Base-by-base conservation (phyloP, 2,329 filamentous ascomycete species). In the Chaetomiaceae sp. region DNA sequence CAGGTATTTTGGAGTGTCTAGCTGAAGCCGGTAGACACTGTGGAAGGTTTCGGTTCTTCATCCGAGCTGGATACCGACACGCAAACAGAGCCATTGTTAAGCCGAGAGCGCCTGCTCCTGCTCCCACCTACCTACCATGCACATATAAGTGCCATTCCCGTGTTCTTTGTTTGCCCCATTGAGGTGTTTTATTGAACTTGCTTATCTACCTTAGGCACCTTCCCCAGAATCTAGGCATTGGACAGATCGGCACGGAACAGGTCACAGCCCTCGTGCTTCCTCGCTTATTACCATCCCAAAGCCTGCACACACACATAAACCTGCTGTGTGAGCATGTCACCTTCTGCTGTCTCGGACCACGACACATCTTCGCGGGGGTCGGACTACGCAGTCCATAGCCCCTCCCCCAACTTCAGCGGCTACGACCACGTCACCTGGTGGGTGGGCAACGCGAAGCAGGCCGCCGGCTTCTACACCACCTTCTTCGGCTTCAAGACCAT, bases 391-490 rank as follows among this genome's bases (percentile, higher is more conserved):
- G 70, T 79, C 38, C 72, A 76, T 58, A 68, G 61, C 40, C 73
- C 58, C 58, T 24, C 45, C 51, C 67, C 65, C 58, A 76, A 74
- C 62, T 90, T 95, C 71, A 79, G 80, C 51, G 89, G 88, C 62
- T 96, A 95, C 65, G 88, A 95, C 68, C 87, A 95, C 67, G 79
- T 95, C 47, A 90, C 88, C 57, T 96, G 90, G 90, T 95, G 88
- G 72, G 91, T 96, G 24, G 89, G 90, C 63, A 97, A 97, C 64
- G 90, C 91, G 58, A 96, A 96, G 70, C 90, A 96, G 72, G 88
- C 89, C 3, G 90, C 90, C 32, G 78, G 84, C 12, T 96, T 88
- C 71, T 96, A 95, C 70, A 83, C 84, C 56, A 83, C 80, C 10
- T 85, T 89, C 56, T 89, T 96, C 72, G 90, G 88, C 46, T 95